Conservation (phyloP, 2,329 filamentous ascomycete genomes). For the Podosphaera leucotricha region DNA sequence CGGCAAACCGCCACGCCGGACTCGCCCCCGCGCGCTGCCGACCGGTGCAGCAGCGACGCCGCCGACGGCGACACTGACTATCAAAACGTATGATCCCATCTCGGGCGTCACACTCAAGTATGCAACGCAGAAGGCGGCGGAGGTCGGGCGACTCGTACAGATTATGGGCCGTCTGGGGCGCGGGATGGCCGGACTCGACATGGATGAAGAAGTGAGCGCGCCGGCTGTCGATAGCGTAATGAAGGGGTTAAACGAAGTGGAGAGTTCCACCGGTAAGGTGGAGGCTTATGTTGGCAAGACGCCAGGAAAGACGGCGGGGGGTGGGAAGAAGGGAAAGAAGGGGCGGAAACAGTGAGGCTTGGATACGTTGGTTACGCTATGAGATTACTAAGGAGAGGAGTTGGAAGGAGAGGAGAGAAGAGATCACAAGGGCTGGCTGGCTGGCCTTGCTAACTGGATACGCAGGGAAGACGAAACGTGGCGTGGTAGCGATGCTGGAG, state of each 20-base stretch:
- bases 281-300: not conserved
- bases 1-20: constrained; percentile 9
- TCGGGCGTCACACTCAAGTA: constrained; percentile 77
- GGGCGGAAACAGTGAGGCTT: not conserved
- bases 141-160: constrained; percentile 63
- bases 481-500: no score
- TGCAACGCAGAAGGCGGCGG: constrained; percentile 69
- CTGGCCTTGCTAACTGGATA: no score
- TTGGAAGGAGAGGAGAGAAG: no score
- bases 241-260: no score
- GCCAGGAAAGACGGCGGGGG: not conserved
- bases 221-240: no score
- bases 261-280: no score
- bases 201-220: not conserved
- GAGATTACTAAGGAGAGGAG: no score
- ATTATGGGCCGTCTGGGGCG: constrained; percentile 52
- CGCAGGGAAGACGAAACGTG: no score
- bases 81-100: constrained; percentile 75
- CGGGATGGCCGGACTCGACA: constrained; percentile 32
- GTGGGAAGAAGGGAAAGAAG: not conserved
- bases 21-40: constrained; percentile 14
- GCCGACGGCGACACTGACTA: constrained; percentile 40
- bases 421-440: no score
- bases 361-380: no score
- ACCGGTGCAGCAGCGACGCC: constrained; percentile 15